Percentiles rank a stretch among this genome's conserved stretches.
These are phyloP conservation scores for Coemansia sp. DNA, from an alignment of 192 early-diverging fungal genomes.

Conservation along the genomic window DNA sequence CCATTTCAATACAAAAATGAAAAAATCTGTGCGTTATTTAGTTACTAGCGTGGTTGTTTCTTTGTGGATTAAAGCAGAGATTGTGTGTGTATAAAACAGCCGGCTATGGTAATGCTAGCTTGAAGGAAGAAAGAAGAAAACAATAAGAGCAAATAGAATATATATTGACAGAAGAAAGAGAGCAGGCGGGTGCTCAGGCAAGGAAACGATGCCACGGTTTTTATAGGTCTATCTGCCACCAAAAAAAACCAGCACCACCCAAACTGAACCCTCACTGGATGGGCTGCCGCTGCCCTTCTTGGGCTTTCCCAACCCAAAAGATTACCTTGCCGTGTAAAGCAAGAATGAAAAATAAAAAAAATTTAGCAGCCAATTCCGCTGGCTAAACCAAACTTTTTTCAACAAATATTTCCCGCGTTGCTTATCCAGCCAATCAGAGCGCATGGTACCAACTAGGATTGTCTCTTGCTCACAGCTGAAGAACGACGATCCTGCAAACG, in stretches of 20 bases:
- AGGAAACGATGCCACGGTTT: background rate
- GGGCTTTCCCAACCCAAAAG: background rate
- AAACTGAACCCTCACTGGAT: background rate
- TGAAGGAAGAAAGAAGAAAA: background rate
- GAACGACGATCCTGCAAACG: background rate
- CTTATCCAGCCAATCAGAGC: slow-evolving; percentile 24
- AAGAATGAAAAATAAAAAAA: background rate
- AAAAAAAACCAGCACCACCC: background rate
- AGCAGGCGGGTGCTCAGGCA: background rate
- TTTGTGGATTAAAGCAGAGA: background rate
- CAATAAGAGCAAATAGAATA: background rate
- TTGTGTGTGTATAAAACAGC: background rate
- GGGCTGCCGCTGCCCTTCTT: background rate
- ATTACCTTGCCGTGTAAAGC: too few species aligned
- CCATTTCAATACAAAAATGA: slow-evolving; percentile 15
- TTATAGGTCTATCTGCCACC: slow-evolving; percentile 4
- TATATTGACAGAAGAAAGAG: background rate
- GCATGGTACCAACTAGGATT: slow-evolving; percentile 36
- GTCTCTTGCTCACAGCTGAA: slow-evolving; percentile 24
- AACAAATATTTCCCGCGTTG: slow-evolving; percentile 8
- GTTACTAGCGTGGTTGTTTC: background rate
- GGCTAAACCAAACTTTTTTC: slow-evolving; percentile 5
- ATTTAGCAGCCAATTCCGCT: slow-evolving; percentile 1
- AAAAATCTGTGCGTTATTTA: background rate
- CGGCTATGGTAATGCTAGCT: background rate